Base-by-base conservation (phyloP, 73 alveolate genomes). In the Blepharisma japonicum region DNA sequence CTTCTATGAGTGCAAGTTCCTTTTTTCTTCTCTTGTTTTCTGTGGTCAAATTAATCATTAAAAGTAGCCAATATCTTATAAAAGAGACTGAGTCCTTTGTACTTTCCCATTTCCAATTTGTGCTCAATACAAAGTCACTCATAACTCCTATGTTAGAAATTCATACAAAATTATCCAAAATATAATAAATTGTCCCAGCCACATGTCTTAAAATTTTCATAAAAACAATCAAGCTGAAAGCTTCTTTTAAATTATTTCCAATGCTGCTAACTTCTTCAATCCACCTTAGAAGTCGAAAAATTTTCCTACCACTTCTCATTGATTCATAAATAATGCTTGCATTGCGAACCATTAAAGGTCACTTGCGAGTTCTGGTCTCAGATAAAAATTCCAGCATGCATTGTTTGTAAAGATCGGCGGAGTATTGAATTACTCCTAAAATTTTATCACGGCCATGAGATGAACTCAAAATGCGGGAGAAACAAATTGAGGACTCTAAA, bases 181-280 rank as follows among this genome's bases (percentile, higher is more conserved):
- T 25, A 25, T 61, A 61, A 39, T 61, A 61, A 5, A 61, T 14
- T n/a, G 23, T 61, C 18, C 74, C 47, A 39, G 23, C 14, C 14
- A 61, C 14, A 39, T 61, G 74, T 18, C 74, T n/a, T 25, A 61
- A 9, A 48, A 61, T 14, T 25, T n/a, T 61, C 18, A 61, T n/a
- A 9, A 25, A 18, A 14, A 39, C 14, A 9, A 61, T 20, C 14
- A 61, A 4, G 46, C 47, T 39, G n/a, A 14, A 8, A 14, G 74
- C 74, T 61, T 61, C 23, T 20, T 61, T 61, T 2, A 61, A 25
- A 25, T 25, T 61, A 14, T 39, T 61, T n/a, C 23, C 74, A 9
- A 61, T 61, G 47, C 74, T 61, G 14, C 74, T 39, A 9, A 61
- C 23, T 61, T 61, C 74, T 61, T 61, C 74, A 25, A 61, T 61